Evolutionary conservation across 441 rosid species (phyloP).

Genomic region (Pelargonium fulgidum): DNA sequence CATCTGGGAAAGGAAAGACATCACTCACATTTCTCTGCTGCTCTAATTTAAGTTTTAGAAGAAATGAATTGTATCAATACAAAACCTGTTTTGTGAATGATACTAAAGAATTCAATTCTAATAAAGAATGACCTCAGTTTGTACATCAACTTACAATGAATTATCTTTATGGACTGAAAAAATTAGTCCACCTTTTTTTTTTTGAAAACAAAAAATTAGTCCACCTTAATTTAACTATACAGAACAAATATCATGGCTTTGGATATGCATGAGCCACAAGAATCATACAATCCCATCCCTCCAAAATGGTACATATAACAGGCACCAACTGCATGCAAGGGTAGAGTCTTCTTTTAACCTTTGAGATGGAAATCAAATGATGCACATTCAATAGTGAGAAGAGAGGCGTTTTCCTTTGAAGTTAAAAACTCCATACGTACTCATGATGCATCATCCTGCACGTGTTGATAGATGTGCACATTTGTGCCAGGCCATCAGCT

Average conservation of each 20-base stretch:
- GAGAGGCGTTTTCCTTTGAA: not conserved
- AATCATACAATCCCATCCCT: slow-evolving; percentile 4
- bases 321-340: too few species aligned
- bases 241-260: slow-evolving; percentile 23
- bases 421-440: not conserved
- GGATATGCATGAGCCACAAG: slow-evolving; percentile 18
- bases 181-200: not conserved
- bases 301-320: not conserved
- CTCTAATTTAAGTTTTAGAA: too few species aligned
- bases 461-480: slow-evolving; percentile 9
- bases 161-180: slow-evolving; percentile 3
- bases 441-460: not conserved
- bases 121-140: slow-evolving; percentile 1
- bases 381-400: not conserved
- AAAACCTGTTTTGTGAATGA: not conserved
- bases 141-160: slow-evolving; percentile 12
- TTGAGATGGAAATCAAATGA: not conserved
- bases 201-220: slow-evolving; percentile 1
- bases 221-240: slow-evolving; percentile 22
- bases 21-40: not conserved
- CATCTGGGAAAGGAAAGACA: not conserved
- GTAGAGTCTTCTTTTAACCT: not conserved
- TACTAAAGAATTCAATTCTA: slow-evolving; percentile 14
- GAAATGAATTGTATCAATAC: not conserved
- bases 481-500: not conserved